phyloP scores from a whole-genome alignment of 1,284 basidiomycete genomes.

The Boletus coffeatus region DNA sequence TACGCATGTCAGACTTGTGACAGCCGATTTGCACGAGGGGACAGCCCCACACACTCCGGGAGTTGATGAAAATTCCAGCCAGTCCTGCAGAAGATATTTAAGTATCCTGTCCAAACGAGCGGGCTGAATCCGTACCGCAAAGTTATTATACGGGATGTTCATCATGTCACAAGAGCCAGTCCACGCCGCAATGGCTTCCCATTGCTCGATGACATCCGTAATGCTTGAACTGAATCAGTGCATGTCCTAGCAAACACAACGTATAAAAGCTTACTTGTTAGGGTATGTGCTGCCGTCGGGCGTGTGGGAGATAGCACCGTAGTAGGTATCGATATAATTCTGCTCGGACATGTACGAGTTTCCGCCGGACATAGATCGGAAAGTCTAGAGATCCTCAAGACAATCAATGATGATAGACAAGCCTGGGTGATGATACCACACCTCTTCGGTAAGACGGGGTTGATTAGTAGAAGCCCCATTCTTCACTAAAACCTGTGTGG shows the following conservation, averaged over 20 bases:
- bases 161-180: constrained; percentile 16
- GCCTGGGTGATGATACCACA: constrained; percentile 1
- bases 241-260: neutral
- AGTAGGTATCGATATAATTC: constrained; percentile 21
- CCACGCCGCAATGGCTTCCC: constrained; percentile 20
- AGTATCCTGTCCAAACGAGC: neutral
- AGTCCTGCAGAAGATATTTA: constrained; percentile 13
- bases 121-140: constrained; percentile 10
- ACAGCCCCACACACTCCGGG: constrained; percentile 16
- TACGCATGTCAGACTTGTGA: constrained; percentile 8
- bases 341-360: constrained; percentile 19
- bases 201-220: constrained; percentile 5
- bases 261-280: constrained; percentile 6
- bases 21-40: constrained; percentile 1
- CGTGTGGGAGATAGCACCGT: constrained; percentile 15
- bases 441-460: constrained; percentile 12
- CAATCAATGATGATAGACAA: neutral
- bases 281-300: constrained; percentile 14
- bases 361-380: constrained; percentile 16
- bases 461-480: constrained; percentile 12
- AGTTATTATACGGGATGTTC: constrained; percentile 18
- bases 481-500: constrained; percentile 5
- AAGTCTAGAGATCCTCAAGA: constrained; percentile 7
- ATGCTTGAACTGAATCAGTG: constrained; percentile 8
- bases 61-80: constrained; percentile 20